phyloP scores from a whole-genome alignment of 225 moss, liverwort and hornwort genomes.

The Pleurozium schreberi region DNA sequence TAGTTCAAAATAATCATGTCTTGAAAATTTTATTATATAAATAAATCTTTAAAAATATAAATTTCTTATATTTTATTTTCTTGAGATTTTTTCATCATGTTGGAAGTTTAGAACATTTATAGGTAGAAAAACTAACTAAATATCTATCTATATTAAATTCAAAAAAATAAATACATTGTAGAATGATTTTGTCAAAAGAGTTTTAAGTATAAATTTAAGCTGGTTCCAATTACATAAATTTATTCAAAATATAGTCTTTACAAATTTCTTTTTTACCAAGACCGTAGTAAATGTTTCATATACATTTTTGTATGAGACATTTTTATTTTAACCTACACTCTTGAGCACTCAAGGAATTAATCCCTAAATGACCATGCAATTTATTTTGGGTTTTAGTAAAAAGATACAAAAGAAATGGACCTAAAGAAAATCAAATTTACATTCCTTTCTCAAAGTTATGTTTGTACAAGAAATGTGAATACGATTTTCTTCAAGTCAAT shows the following conservation, averaged over 20 bases:
- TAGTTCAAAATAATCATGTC: neutral
- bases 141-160: neutral
- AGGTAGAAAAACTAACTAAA: accelerated
- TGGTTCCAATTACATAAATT: neutral
- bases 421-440: too few relatives aligned
- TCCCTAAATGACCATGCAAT: neutral
- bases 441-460: too few relatives aligned
- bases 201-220: neutral
- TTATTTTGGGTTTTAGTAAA: neutral
- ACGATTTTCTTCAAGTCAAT: too few relatives aligned
- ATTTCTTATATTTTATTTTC: neutral
- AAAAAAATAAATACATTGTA: neutral
- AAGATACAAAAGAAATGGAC: neutral
- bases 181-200: neutral
- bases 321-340: neutral
- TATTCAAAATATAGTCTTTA: neutral
- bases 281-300: neutral
- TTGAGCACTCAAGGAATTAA: neutral
- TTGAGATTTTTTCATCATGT: too few relatives aligned
- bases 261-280: neutral
- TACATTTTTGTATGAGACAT: neutral
- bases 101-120: neutral
- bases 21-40: accelerated
- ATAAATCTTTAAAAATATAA: neutral
- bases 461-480: neutral